Evolutionary conservation across 2,329 filamentous ascomycete species (phyloP).

Genomic region (Sphaerulina vaccinii): DNA sequence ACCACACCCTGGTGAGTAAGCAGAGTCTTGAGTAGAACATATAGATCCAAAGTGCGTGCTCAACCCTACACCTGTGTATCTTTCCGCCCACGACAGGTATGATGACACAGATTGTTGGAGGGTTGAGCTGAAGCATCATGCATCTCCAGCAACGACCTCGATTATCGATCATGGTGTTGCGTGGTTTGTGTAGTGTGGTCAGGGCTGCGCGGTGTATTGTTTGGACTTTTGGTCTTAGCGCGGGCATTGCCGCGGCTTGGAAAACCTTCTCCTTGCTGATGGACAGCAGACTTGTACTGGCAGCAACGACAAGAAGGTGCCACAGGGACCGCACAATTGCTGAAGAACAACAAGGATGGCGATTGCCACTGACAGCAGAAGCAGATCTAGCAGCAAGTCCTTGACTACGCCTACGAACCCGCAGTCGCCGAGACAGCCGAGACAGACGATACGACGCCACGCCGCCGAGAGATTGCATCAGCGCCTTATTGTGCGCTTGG

Average conservation of each 20-base stretch:
- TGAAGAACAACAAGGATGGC: too few species aligned
- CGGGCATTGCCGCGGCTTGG: background rate
- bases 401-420: too few species aligned
- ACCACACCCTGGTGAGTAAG: background rate
- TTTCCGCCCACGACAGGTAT: background rate
- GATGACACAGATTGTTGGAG: background rate
- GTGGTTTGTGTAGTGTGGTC: background rate
- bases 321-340: too few species aligned
- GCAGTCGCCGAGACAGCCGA: too few species aligned
- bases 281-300: background rate
- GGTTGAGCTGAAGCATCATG: background rate
- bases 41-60: too few species aligned
- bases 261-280: background rate
- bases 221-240: background rate
- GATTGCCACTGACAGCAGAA: too few species aligned
- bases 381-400: too few species aligned
- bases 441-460: too few species aligned
- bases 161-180: background rate
- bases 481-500: too few species aligned
- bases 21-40: background rate
- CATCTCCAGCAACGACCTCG: background rate
- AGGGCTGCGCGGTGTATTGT: background rate
- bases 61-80: background rate
- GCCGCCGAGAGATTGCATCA: too few species aligned
- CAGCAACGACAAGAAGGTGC: too few species aligned